Conservation (phyloP, 2,329 filamentous ascomycete genomes). For the Botrytis porri region DNA sequence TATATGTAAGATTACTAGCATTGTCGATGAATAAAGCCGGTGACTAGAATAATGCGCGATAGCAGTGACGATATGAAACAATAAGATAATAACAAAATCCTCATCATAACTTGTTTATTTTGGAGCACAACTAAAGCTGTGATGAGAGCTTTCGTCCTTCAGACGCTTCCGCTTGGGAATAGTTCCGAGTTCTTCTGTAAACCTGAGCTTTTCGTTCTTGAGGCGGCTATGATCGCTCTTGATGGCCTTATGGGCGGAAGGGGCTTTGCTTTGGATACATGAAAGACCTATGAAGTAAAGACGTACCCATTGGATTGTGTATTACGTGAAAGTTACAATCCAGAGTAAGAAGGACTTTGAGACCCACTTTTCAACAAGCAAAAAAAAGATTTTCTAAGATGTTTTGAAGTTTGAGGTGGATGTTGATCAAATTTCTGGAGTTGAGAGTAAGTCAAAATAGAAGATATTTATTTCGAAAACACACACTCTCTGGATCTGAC, state of each 20-base stretch:
- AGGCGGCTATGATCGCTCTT: no score
- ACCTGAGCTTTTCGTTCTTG: background rate
- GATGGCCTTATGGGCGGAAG: no score
- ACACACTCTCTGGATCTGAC: fast-evolving
- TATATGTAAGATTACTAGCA: background rate
- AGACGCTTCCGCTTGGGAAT: fast-evolving
- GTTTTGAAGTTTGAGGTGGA: background rate
- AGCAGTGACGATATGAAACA: fast-evolving
- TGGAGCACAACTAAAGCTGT: background rate
- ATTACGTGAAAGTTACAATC: background rate
- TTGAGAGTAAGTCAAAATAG: fast-evolving
- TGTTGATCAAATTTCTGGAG: background rate
- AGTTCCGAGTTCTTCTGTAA: no score
- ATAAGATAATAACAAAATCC: no score
- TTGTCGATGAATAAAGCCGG: background rate
- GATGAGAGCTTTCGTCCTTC: background rate
- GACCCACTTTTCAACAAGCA: background rate
- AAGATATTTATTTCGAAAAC: fast-evolving
- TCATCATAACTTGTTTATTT: background rate
- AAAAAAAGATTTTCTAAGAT: background rate
- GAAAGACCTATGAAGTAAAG: background rate
- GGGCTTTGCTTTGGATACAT: fast-evolving
- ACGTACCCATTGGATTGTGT: background rate
- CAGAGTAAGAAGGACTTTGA: background rate
- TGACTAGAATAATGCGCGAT: background rate